Conservation (phyloP, 148 eudicot species). For the Nepenthes mirabilis region DNA sequence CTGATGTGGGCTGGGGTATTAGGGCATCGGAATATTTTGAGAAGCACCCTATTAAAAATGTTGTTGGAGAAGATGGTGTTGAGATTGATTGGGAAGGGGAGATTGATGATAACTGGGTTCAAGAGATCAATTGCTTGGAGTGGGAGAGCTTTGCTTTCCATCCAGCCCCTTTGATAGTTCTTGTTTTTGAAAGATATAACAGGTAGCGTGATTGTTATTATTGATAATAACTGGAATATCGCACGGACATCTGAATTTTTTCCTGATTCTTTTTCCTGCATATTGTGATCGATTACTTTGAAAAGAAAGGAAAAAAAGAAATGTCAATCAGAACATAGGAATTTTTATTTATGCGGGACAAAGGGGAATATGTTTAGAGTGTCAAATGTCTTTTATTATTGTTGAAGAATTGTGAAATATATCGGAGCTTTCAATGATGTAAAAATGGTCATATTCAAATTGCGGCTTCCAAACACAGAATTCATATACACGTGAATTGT, state of each 20-base stretch:
- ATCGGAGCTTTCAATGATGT: too few species aligned
- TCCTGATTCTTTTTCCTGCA: too few species aligned
- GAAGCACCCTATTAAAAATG: constrained; percentile 64
- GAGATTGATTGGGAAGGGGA: constrained; percentile 98
- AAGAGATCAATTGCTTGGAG: constrained; percentile 88
- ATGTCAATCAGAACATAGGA: too few species aligned
- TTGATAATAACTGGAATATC: neutral
- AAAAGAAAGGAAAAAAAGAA: too few species aligned
- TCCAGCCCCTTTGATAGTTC: constrained; percentile 87
- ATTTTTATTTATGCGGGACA: too few species aligned
- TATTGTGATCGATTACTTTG: too few species aligned
- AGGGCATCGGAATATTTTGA: constrained; percentile 83
- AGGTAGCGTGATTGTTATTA: constrained; percentile 25
- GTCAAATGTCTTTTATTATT: too few species aligned
- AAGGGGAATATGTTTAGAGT: too few species aligned
- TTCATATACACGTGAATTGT: too few species aligned
- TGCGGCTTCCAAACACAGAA: too few species aligned
- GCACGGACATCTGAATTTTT: neutral
- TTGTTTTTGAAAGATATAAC: constrained; percentile 94
- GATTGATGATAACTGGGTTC: constrained; percentile 69
- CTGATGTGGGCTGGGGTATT: constrained; percentile 94
- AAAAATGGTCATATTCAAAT: too few species aligned
- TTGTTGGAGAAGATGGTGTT: constrained; percentile 73
- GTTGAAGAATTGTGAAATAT: too few species aligned
- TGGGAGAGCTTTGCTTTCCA: constrained; percentile 97